Base-by-base conservation (phyloP, 2,329 filamentous ascomycete species). In the Cladosporium sp. region DNA sequence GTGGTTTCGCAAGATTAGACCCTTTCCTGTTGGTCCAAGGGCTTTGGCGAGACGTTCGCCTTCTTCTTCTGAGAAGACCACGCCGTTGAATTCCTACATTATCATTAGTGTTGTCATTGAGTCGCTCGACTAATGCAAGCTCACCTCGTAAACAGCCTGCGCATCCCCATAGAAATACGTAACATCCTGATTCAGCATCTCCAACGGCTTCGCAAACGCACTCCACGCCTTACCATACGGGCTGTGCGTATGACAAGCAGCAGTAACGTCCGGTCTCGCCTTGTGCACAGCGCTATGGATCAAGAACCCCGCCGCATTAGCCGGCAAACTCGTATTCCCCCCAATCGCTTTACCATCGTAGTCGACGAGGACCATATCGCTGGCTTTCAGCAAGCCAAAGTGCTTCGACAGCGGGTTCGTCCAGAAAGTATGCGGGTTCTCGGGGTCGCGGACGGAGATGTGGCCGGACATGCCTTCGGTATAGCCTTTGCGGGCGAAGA, bases 201-300 rank as follows among this genome's bases (percentile, higher is more conserved):
- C 89, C 21, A 92, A 79, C 1, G 84, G 85, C 28, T 79, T 81
- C 1, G 82, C 88, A 72, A 92, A 91, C 1, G 82, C 81, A 61
- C 84, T 86, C 88, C 88, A 91, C 1, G 89, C 89, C 54, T 89
- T 86, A 0, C 89, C 90, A 16, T 84, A 82, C 46, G 81, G 82
- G n/a, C 84, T 86, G 74, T 92, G 89, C 3, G 86, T 85, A 72
- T 92, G 90, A 75, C 88, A 90, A 32, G 89, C 85, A 21, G 89
- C 88, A 70, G 87, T 90, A 86, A 90, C 85, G 73, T 90, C 84
- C 4, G 85, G 84, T 34, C 89, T 80, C 5, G 87, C 87, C 77
- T 87, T 88, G 78, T 91, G 89, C 13, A 92, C 80, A 26, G 88
- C 88, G 7, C 83, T 84, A 77, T 92, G 89, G 70, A 92, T 92